Conservation (phyloP, 192 early-diverging fungal genomes). For the Coemansia sp. region DNA sequence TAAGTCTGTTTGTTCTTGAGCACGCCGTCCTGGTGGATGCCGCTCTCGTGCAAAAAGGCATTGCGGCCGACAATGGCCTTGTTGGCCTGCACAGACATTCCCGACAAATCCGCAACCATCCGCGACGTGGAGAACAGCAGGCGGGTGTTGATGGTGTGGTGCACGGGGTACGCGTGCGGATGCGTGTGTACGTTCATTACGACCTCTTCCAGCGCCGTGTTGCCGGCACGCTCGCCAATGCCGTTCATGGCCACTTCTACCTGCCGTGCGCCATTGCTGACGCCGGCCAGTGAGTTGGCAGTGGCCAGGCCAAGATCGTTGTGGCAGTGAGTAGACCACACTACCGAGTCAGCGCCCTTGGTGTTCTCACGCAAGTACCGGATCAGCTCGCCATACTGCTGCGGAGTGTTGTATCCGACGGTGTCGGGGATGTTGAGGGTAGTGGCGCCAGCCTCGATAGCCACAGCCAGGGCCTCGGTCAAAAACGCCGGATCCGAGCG, state of each 20-base stretch:
- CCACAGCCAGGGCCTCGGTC: conserved; percentile 73
- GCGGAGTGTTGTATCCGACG: conserved; percentile 91
- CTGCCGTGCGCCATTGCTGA: conserved; percentile 88
- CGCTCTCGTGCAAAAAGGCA: conserved; percentile 95
- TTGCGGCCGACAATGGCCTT: conserved; percentile 98
- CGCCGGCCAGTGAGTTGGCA: conserved; percentile 89
- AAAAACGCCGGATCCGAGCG: conserved; percentile 87
- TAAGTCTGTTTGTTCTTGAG: conserved; percentile 95
- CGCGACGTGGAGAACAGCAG: conserved; percentile 86
- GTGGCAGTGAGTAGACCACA: conserved; percentile 97
- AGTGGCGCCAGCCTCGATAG: conserved; percentile 87
- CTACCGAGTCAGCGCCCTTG: conserved; percentile 63
- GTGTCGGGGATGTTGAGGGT: conserved; percentile 99
- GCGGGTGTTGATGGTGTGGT: conserved; percentile 85
- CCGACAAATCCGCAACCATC: conserved; percentile 82
- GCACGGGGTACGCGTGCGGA: conserved; percentile 81
- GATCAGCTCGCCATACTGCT: conserved; percentile 86
- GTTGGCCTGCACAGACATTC: conserved; percentile 96
- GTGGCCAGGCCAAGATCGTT: conserved; percentile 96
- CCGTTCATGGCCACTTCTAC: conserved; percentile 98
- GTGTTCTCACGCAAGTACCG: conserved; percentile 76
- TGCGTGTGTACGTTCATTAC: conserved; percentile 96
- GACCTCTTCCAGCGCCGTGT: conserved; percentile 93
- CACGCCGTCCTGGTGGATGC: conserved; percentile 98
- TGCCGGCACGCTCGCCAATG: conserved; percentile 97